phyloP scores from a whole-genome alignment of 2,329 filamentous ascomycete species.

The Alternaria metachromatica region DNA sequence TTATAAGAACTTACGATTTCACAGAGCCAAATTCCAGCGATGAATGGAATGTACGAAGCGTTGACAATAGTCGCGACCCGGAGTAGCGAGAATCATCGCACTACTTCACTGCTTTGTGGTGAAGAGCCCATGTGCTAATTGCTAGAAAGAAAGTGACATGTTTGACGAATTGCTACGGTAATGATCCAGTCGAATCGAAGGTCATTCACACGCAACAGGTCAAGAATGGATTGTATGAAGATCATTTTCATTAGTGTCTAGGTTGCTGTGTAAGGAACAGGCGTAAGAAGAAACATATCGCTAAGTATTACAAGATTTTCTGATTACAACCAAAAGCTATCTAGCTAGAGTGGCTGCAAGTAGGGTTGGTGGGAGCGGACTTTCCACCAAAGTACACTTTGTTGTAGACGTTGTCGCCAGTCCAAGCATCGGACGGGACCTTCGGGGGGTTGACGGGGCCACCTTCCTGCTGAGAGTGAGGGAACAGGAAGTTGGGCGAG shows the following conservation, averaged over 20 bases:
- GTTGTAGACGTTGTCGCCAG: slow-evolving; percentile 47
- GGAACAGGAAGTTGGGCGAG: slow-evolving; percentile 39
- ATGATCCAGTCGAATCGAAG: neutral
- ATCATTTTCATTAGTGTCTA: neutral
- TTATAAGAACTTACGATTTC: neutral
- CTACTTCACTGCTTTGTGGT: neutral
- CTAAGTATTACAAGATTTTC: neutral
- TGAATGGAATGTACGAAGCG: neutral
- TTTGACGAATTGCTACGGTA: neutral
- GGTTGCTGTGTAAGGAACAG: neutral
- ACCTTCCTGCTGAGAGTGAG: slow-evolving; percentile 33
- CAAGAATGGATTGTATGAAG: neutral
- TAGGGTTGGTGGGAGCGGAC: slow-evolving; percentile 30
- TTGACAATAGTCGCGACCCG: neutral
- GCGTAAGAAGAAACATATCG: neutral
- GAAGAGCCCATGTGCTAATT: neutral
- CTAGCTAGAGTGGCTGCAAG: slow-evolving; percentile 4
- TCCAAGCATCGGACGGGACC: slow-evolving; percentile 27
- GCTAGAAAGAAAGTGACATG: neutral
- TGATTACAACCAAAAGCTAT: neutral
- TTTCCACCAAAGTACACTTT: slow-evolving; percentile 39
- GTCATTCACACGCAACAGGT: neutral
- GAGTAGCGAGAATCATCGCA: neutral
- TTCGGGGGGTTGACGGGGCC: slow-evolving; percentile 38
- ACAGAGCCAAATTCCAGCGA: neutral